Percentiles rank a stretch among this genome's conserved stretches.
Conservation (phyloP, 2,329 filamentous ascomycete species). For the Tolypocladium album region DNA sequence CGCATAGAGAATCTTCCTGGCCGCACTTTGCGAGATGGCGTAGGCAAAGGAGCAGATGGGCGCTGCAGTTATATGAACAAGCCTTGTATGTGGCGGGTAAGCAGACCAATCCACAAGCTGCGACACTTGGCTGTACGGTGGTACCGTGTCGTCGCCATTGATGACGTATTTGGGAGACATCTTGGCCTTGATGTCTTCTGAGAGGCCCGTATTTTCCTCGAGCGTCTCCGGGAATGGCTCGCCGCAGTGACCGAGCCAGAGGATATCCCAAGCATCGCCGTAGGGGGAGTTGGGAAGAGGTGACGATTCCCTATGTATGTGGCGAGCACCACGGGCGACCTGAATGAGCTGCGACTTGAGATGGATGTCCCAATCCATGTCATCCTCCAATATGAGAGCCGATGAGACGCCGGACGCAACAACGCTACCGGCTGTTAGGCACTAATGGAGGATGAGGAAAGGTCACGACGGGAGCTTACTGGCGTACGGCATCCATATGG, state of each 20-base stretch:
- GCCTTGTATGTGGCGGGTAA: constrained; percentile 27
- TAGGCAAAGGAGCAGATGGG: constrained; percentile 32
- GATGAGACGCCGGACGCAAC: constrained; percentile 20
- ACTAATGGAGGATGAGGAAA: neutral
- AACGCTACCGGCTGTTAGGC: constrained; percentile 10
- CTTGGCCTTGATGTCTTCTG: constrained; percentile 1
- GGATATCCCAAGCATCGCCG: constrained; percentile 37
- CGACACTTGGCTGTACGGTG: constrained; percentile 13
- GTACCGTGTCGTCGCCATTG: constrained; percentile 23
- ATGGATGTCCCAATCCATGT: constrained; percentile 32
- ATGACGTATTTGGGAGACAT: constrained; percentile 8
- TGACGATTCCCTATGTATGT: neutral
- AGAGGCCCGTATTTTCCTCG: constrained; percentile 9
- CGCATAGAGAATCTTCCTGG: constrained; percentile 29
- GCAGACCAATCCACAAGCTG: constrained; percentile 16
- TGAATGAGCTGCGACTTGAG: constrained; percentile 14
- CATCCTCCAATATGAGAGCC: constrained; percentile 32
- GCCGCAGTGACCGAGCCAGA: constrained; percentile 39
- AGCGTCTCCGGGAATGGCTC: constrained; percentile 16
- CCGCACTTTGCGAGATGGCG: constrained; percentile 30
- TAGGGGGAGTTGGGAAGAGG: constrained; percentile 24
- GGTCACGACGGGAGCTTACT: constrained; percentile 8
- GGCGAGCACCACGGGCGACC: constrained; percentile 3
- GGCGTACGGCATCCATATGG: constrained; percentile 24
- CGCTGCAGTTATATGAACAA: constrained; percentile 29